Evolutionary conservation across 139 green algal species (phyloP).

Genomic region (Chlamydomonas sp.): DNA sequence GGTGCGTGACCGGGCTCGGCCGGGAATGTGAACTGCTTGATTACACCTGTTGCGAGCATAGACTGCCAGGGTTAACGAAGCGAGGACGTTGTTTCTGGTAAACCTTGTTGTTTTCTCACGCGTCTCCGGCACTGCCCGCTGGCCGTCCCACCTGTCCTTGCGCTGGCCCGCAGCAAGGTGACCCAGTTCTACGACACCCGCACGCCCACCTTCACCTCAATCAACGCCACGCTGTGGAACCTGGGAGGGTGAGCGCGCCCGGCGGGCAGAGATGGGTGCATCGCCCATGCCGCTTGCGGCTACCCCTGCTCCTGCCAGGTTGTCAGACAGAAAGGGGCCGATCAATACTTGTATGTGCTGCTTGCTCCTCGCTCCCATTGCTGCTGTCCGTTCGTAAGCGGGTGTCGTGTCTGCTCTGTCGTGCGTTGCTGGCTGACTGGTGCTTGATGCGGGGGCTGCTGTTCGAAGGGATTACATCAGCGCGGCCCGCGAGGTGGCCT

Average conservation of each 20-base stretch:
- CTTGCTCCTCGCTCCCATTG: too few species aligned
- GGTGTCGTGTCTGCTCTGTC: too few species aligned
- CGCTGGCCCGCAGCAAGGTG: constrained; percentile 5
- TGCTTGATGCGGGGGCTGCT: background rate
- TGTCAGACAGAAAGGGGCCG: too few species aligned
- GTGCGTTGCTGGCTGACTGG: too few species aligned
- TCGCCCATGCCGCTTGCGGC: background rate
- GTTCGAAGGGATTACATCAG: constrained; percentile 9
- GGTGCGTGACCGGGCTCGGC: background rate
- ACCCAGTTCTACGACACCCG: constrained; percentile 29
- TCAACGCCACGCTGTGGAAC: constrained; percentile 27
- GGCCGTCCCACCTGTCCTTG: background rate
- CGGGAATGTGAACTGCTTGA: background rate
- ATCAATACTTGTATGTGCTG: too few species aligned
- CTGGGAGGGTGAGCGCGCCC: constrained; percentile 13
- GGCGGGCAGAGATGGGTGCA: too few species aligned
- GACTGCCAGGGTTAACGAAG: too few species aligned
- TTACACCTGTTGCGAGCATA: background rate
- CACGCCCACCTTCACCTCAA: background rate
- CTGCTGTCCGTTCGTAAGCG: too few species aligned
- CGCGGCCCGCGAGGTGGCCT: constrained; percentile 42
- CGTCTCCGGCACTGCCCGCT: too few species aligned
- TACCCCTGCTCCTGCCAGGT: background rate
- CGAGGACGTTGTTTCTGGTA: too few species aligned
- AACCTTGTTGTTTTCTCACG: too few species aligned